Evolutionary conservation across 1,284 basidiomycete species (phyloP).

Genomic region (Meira miltonrushii): DNA sequence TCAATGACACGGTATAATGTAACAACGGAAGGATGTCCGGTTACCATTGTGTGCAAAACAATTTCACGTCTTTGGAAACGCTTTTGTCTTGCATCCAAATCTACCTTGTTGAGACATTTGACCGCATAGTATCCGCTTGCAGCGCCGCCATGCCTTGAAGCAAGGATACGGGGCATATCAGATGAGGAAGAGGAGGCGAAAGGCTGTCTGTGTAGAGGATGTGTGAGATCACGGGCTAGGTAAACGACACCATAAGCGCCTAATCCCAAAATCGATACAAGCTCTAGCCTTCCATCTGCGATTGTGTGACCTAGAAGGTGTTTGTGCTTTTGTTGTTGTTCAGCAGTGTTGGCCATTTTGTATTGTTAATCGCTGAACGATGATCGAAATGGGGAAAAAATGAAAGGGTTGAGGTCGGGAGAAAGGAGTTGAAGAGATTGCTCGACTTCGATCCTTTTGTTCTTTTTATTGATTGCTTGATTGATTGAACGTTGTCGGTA

Average conservation of each 20-base stretch:
- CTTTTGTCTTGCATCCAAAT: constrained; percentile 65
- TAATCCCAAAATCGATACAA: constrained; percentile 81
- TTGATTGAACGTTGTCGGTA: too few relatives aligned
- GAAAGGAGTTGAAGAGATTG: too few relatives aligned
- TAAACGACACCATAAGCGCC: constrained; percentile 97
- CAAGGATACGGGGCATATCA: constrained; percentile 19
- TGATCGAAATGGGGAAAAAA: too few relatives aligned
- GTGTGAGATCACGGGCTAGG: constrained; percentile 53
- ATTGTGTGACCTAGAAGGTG: constrained; percentile 54
- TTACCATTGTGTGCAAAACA: constrained; percentile 62
- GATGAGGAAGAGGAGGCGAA: constrained; percentile 18
- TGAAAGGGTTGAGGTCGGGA: too few relatives aligned
- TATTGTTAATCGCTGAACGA: neutral
- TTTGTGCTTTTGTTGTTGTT: constrained; percentile 24
- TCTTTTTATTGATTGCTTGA: too few relatives aligned
- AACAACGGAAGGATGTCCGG: constrained; percentile 74
- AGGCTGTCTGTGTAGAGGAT: constrained; percentile 31
- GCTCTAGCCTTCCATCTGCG: constrained; percentile 62
- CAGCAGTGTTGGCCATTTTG: neutral
- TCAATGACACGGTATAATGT: constrained; percentile 84
- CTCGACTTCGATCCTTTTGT: too few relatives aligned
- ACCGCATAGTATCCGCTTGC: constrained; percentile 64
- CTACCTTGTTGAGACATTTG: constrained; percentile 69
- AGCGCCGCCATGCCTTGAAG: constrained; percentile 29
- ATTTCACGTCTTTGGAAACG: constrained; percentile 75